Evolutionary conservation across 108 stramenopile species (phyloP).

Genomic region (Pseudonitzschia pungens): DNA sequence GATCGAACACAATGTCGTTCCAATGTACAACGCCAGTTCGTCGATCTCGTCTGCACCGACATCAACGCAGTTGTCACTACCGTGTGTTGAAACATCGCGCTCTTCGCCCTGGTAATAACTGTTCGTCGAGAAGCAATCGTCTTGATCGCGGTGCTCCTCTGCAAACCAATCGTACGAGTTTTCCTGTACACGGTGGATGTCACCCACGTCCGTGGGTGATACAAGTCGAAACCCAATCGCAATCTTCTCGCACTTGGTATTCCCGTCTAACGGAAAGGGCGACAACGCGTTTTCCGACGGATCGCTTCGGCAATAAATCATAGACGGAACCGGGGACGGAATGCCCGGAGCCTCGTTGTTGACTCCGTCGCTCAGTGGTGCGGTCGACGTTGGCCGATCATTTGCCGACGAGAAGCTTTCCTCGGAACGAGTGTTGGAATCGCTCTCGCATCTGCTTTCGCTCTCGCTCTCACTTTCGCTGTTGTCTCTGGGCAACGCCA

Average conservation of each 20-base stretch:
- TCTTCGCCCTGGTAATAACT: not conserved
- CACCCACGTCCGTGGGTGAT: too few relatives aligned
- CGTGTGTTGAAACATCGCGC: not conserved
- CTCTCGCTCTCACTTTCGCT: too few relatives aligned
- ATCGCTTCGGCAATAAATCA: not conserved
- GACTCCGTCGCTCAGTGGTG: not conserved
- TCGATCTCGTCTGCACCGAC: not conserved
- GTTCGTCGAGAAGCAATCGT: not conserved
- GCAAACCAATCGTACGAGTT: too few relatives aligned
- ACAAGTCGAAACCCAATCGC: too few relatives aligned
- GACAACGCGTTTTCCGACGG: not conserved
- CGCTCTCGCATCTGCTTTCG: too few relatives aligned
- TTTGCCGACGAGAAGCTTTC: not conserved
- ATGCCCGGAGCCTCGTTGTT: not conserved
- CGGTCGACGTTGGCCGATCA: not conserved
- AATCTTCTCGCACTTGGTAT: too few relatives aligned
- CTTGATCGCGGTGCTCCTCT: slow-evolving; percentile 1
- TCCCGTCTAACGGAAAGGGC: not conserved
- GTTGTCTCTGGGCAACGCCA: not conserved
- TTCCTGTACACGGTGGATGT: too few relatives aligned
- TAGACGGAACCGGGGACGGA: not conserved
- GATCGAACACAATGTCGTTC: not conserved
- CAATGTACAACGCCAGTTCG: not conserved
- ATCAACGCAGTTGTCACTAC: too few relatives aligned
- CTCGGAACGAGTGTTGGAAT: slow-evolving; percentile 1